Percentiles rank a stretch among this genome's conserved stretches.
These are phyloP conservation scores for Cicer arietinum DNA, from an alignment of 306 rosid genomes.

Conservation along the genomic window DNA sequence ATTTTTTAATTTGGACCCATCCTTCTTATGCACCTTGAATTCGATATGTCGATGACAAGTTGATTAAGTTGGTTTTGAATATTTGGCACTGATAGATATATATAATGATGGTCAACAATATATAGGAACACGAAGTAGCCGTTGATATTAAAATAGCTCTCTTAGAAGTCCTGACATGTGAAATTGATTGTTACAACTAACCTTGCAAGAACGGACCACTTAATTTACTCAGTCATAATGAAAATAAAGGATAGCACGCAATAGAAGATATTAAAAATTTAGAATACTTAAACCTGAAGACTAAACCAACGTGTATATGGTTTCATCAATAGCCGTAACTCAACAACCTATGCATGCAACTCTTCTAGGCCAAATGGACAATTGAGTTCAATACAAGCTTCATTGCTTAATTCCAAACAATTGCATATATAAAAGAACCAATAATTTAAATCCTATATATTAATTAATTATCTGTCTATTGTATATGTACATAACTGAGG, in stretches of 20 bases:
- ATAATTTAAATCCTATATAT: no score
- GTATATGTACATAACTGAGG: conserved; percentile 47
- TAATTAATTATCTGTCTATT: conserved; percentile 37
- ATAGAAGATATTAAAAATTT: not conserved
- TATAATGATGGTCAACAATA: no score
- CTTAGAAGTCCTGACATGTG: not conserved
- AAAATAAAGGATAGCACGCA: not conserved
- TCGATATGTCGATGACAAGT: no score
- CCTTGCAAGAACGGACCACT: conserved; percentile 47
- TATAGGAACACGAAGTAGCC: no score
- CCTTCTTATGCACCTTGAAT: no score
- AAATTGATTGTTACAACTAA: conserved; percentile 35
- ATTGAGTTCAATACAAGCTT: conserved; percentile 32
- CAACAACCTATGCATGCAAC: conserved; percentile 40
- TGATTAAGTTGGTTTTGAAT: no score
- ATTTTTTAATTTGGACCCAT: no score
- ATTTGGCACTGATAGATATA: no score
- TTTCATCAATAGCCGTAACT: conserved; percentile 9
- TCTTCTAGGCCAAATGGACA: conserved; percentile 11
- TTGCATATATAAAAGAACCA: not conserved
- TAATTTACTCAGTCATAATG: conserved; percentile 25
- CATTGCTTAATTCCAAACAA: not conserved
- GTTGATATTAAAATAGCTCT: no score
- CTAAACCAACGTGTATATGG: conserved; percentile 1
- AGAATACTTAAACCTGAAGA: not conserved